These are phyloP conservation scores for Diddensiella transvaalensis DNA, from an alignment of 805 yeast species.

Conservation along the genomic window DNA sequence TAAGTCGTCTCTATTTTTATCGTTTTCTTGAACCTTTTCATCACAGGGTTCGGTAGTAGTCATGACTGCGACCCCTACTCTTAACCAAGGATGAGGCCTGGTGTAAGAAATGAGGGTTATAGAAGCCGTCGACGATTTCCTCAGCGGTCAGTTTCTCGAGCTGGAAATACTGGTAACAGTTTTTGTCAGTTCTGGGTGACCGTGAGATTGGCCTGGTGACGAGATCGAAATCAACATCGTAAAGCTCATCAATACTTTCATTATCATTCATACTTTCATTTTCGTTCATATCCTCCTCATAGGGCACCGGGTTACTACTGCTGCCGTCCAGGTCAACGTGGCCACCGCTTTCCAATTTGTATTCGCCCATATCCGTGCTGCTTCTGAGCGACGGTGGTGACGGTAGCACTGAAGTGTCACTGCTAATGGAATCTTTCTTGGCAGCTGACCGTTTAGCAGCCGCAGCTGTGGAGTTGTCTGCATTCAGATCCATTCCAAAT, in stretches of 20 bases:
- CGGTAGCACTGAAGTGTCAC: no score
- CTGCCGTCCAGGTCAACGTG: background rate
- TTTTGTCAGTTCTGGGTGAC: background rate
- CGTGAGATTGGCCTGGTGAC: background rate
- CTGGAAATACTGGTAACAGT: constrained; percentile 10
- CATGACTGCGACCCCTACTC: background rate
- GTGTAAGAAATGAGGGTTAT: constrained; percentile 11
- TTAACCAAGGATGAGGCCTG: constrained; percentile 5
- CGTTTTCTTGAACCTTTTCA: no score
- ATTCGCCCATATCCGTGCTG: no score
- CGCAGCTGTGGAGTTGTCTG: background rate
- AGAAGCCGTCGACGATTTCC: constrained; percentile 12
- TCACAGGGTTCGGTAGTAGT: constrained; percentile 1
- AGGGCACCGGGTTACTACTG: background rate
- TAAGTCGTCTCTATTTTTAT: no score
- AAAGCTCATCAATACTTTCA: background rate
- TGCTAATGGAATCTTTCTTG: background rate
- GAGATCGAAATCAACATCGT: background rate
- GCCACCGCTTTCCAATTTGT: no score
- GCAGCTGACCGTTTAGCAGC: background rate
- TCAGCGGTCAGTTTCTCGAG: constrained; percentile 5
- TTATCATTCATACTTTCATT: constrained; percentile 1
- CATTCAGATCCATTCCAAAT: constrained; percentile 7
- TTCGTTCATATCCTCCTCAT: background rate
- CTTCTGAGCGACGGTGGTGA: no score